Conservation (phyloP, 148 eudicot genomes). For the Rhododendron simsii region DNA sequence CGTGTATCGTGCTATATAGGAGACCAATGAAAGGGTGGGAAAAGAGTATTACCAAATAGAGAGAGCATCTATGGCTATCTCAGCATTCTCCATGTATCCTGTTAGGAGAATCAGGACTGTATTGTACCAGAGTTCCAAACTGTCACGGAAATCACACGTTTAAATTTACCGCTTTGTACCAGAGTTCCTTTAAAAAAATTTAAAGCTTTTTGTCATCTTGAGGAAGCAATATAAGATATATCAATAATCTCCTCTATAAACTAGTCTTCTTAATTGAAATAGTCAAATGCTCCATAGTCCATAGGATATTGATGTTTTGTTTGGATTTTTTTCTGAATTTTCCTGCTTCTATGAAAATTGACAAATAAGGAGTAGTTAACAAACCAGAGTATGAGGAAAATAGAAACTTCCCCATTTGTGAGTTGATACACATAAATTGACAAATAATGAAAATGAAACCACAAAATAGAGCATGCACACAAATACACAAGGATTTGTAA, state of each 20-base stretch:
- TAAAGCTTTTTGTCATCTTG: background rate
- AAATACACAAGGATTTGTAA: background rate
- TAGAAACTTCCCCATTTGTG: background rate
- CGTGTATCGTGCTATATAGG: background rate
- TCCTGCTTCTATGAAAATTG: background rate
- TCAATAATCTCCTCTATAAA: background rate
- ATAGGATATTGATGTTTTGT: background rate
- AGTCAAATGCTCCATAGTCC: background rate
- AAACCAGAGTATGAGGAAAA: background rate
- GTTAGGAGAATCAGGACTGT: conserved; percentile 25
- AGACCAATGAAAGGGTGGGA: background rate
- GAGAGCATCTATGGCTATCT: conserved; percentile 31
- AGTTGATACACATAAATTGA: background rate
- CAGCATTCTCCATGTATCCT: conserved; percentile 30
- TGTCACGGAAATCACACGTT: background rate
- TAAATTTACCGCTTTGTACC: background rate
- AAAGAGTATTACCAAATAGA: conserved; percentile 29
- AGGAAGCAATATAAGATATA: background rate
- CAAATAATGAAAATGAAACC: background rate
- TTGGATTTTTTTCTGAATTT: background rate
- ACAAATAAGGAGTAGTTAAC: background rate
- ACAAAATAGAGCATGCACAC: background rate
- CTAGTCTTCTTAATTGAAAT: background rate
- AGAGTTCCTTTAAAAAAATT: no score
- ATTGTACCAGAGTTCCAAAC: conserved; percentile 12